Evolutionary conservation across 331 rosid genomes (phyloP).

Genomic region (Arachis monticola): DNA sequence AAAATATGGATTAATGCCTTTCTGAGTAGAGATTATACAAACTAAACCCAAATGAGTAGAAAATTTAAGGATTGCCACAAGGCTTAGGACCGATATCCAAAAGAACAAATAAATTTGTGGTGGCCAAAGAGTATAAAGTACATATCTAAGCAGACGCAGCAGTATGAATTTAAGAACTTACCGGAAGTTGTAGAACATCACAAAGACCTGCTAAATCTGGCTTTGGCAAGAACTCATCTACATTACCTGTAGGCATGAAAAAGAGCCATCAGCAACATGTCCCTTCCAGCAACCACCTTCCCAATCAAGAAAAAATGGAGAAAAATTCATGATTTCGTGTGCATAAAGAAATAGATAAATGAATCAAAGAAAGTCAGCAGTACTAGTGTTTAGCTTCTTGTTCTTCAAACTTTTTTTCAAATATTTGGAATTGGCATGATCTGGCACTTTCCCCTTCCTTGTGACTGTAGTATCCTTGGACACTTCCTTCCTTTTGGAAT

Average conservation of each 20-base stretch:
- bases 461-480: conserved; percentile 10
- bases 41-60: too few species aligned
- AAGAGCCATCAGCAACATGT: conserved; percentile 28
- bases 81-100: background rate
- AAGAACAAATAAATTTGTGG: background rate
- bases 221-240: conserved; percentile 46
- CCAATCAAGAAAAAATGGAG: background rate
- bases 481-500: conserved; percentile 24
- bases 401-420: conserved; percentile 44
- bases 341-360: conserved; percentile 28
- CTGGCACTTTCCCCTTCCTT: conserved; percentile 14
- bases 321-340: conserved; percentile 6
- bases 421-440: conserved; percentile 21
- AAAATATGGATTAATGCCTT: too few species aligned
- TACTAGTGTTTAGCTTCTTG: conserved; percentile 42
- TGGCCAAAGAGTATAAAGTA: background rate
- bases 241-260: conserved; percentile 33
- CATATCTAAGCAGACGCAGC: conserved; percentile 10
- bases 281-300: background rate
- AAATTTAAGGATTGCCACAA: too few species aligned
- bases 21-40: too few species aligned
- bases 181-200: conserved; percentile 61
- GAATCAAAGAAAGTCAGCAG: conserved; percentile 19
- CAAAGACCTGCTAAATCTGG: conserved; percentile 63
- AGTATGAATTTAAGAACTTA: conserved; percentile 38